Conservation (phyloP, 345 rosid species). For the Boechera stricta region DNA sequence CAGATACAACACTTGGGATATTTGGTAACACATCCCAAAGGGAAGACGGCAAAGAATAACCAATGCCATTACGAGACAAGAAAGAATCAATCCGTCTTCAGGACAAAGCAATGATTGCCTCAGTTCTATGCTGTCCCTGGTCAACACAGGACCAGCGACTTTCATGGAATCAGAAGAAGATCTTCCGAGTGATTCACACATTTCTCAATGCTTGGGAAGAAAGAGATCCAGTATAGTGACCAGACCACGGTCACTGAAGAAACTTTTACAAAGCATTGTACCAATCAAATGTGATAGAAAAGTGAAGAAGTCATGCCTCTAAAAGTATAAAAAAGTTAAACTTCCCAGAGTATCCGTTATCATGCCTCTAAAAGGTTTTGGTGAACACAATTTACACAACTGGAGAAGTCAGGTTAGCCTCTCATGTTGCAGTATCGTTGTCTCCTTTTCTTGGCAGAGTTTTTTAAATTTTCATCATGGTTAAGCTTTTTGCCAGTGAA, state of each 20-base stretch:
- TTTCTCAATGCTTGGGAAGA: slow-evolving; percentile 39
- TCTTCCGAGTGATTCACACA: slow-evolving; percentile 38
- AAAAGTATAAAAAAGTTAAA: slow-evolving; percentile 46
- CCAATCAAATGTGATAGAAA: slow-evolving; percentile 38
- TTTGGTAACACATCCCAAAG: slow-evolving; percentile 10
- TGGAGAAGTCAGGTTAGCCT: slow-evolving; percentile 93
- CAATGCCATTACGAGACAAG: slow-evolving; percentile 31
- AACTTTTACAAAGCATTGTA: slow-evolving; percentile 30
- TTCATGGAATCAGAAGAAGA: slow-evolving; percentile 37
- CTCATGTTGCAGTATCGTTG: neutral
- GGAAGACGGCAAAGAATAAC: slow-evolving; percentile 43
- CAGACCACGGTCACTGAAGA: slow-evolving; percentile 50
- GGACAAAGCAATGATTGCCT: slow-evolving; percentile 13
- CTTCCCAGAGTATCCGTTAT: slow-evolving; percentile 84
- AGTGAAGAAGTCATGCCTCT: neutral
- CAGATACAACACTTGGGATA: neutral
- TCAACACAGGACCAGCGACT: slow-evolving; percentile 28
- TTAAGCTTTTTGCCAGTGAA: neutral
- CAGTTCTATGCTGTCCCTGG: slow-evolving; percentile 32
- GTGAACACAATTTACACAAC: slow-evolving; percentile 93
- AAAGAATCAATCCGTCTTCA: slow-evolving; percentile 41
- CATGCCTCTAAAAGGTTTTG: slow-evolving; percentile 97
- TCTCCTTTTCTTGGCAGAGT: neutral
- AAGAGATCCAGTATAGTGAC: slow-evolving; percentile 58
- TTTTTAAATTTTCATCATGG: neutral